Conservation (phyloP, 106 monocot genomes). For the Hemerocallis citrina region DNA sequence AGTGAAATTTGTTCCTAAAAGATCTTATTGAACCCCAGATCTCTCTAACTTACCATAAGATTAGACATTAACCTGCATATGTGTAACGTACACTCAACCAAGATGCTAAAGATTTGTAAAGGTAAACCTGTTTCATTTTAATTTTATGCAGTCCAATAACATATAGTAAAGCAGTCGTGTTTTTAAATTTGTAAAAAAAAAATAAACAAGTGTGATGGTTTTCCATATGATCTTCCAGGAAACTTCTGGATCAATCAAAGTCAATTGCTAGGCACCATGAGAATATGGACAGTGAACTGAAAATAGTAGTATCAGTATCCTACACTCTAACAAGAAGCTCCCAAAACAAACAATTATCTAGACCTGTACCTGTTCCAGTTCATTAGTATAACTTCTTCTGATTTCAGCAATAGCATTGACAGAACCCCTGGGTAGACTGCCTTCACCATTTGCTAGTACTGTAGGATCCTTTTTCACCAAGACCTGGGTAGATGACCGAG, state of each 20-base stretch:
- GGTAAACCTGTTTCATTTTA: no score
- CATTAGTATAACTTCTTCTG: constrained; percentile 59
- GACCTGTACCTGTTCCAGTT: constrained; percentile 61
- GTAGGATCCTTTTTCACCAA: constrained; percentile 31
- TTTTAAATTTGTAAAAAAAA: no score
- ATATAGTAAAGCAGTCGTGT: no score
- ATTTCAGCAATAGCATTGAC: constrained; percentile 58
- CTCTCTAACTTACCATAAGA: no score
- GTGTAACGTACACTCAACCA: no score
- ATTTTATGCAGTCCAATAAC: no score
- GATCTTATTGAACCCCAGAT: no score
- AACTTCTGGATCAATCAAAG: background rate
- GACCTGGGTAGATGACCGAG: constrained; percentile 22
- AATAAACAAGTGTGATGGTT: background rate
- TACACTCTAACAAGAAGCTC: background rate
- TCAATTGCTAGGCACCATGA: background rate
- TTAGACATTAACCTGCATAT: no score
- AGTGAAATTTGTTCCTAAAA: no score
- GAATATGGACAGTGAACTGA: background rate
- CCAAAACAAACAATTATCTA: background rate
- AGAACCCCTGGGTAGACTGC: constrained; percentile 24
- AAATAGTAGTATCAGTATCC: background rate
- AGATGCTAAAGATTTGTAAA: no score
- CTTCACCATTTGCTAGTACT: constrained; percentile 11
- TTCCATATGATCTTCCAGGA: background rate